Percentiles rank a stretch among this genome's conserved stretches.
phyloP scores from a whole-genome alignment of 208 protist genomes.

The Leishmania amazonensis region DNA sequence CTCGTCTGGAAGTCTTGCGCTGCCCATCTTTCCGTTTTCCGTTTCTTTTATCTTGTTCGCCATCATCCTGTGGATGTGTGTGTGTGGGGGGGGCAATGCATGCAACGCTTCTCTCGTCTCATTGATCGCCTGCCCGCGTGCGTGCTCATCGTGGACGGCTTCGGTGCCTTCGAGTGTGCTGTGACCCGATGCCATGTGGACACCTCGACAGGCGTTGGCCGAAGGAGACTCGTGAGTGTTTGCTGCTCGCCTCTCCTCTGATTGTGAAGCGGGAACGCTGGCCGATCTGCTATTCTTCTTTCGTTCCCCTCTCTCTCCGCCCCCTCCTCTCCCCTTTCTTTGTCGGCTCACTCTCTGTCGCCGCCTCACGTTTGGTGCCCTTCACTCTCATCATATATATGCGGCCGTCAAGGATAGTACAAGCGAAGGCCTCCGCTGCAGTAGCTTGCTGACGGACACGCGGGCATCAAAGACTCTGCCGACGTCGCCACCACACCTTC shows the following conservation, averaged over 20 bases:
- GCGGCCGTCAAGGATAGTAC: background rate
- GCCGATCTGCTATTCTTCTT: background rate
- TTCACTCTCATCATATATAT: background rate
- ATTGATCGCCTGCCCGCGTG: background rate
- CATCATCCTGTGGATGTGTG: background rate
- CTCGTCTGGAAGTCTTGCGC: background rate
- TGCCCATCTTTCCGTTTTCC: background rate
- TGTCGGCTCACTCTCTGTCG: background rate
- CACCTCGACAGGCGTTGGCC: background rate
- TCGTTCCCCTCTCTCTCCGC: background rate
- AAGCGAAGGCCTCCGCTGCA: background rate
- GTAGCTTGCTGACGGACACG: background rate
- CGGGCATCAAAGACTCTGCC: background rate
- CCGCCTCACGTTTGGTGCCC: background rate
- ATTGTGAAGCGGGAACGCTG: background rate
- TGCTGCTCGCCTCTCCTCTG: background rate
- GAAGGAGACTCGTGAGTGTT: background rate
- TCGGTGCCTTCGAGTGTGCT: background rate
- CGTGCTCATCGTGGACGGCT: background rate
- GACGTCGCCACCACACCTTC: background rate
- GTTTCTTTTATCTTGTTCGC: background rate
- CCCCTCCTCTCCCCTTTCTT: background rate
- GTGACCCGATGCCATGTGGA: background rate
- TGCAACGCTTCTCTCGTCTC: background rate
- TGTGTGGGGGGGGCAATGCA: background rate